Conservation (phyloP, 306 rosid species). For the Oemleria cerasiformis region DNA sequence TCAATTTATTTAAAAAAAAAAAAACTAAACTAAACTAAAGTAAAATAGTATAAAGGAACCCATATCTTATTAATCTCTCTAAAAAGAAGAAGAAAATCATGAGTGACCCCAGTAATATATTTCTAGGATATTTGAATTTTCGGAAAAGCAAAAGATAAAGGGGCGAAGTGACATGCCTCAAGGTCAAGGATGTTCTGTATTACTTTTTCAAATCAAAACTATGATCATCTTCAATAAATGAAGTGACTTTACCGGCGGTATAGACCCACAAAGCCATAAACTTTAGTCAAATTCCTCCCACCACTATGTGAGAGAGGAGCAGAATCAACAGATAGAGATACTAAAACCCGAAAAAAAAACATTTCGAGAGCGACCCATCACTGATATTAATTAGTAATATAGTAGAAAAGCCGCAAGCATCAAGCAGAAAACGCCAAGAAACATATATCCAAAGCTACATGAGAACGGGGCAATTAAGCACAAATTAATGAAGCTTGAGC, state of each 20-base stretch:
- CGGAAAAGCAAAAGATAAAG: conserved; percentile 39
- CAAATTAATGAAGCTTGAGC: neutral
- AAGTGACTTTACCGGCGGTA: neutral
- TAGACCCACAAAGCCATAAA: conserved; percentile 16
- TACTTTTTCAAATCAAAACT: conserved; percentile 16
- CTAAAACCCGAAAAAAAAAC: neutral
- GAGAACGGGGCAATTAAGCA: neutral
- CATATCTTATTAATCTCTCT: neutral
- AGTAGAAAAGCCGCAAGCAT: neutral
- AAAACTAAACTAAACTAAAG: too few species aligned
- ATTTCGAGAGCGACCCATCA: neutral
- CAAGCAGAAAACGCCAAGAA: conserved; percentile 15
- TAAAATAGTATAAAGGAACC: too few species aligned
- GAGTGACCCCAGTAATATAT: conserved; percentile 3
- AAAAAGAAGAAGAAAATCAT: neutral
- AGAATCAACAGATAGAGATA: neutral
- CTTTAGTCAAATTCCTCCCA: conserved; percentile 17
- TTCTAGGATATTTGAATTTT: conserved; percentile 28
- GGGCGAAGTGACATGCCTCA: conserved; percentile 26
- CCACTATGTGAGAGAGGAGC: conserved; percentile 15
- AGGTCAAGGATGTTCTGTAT: conserved; percentile 15
- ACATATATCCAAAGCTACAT: neutral
- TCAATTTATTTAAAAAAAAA: too few species aligned
- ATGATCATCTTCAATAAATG: conserved; percentile 24
- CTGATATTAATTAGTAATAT: neutral